Base-by-base conservation (phyloP, 805 yeast genomes). In the Yarrowia sp. region DNA sequence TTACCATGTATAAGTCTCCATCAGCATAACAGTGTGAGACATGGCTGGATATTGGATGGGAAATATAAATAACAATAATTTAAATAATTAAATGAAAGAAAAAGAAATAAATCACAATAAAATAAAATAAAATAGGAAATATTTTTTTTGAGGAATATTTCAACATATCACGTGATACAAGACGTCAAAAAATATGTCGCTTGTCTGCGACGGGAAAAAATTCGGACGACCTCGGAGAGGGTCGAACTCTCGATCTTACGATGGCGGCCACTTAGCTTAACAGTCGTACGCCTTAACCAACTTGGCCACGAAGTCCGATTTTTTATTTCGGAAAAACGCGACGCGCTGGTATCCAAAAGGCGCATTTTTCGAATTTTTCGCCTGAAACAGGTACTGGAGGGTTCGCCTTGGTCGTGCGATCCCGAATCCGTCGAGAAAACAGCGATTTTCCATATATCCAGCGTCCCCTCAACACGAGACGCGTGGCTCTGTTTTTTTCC, bases 211-310 rank as follows among this genome's bases (percentile, higher is more conserved):
- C n/a, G n/a, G n/a, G n/a, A 39, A 48, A 48, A 55, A 39, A 10
- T 2, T 28, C 36, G 41, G 50, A 42, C 63, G 63, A 57, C 63
- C 63, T 57, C 63, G 63, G 63, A 57, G 63, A 57, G 63, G 63
- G 63, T 57, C 63, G 63, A 57, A 57, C 63, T 57, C 63, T 57
- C 63, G 63, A 57, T 57, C 63, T 57, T 57, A 57, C 63, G 63
- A 57, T 57, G 60, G 60, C 60, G 60, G 60, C 60, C 60, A 51
- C 31, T 51, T 28, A 39, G 43, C 28, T 36, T 57, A 57, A 57
- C 63, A 57, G 63, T 57, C 63, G 63, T 57, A 57, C 63, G 63
- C 63, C 63, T 57, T 57, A 57, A 57, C 63, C 63, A 57, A 57
- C 63, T 57, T 57, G 63, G 63, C 63, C 63, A 57, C 63, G 63